Base-by-base conservation (phyloP, 805 yeast genomes). In the Martiniozyma abietophila region DNA sequence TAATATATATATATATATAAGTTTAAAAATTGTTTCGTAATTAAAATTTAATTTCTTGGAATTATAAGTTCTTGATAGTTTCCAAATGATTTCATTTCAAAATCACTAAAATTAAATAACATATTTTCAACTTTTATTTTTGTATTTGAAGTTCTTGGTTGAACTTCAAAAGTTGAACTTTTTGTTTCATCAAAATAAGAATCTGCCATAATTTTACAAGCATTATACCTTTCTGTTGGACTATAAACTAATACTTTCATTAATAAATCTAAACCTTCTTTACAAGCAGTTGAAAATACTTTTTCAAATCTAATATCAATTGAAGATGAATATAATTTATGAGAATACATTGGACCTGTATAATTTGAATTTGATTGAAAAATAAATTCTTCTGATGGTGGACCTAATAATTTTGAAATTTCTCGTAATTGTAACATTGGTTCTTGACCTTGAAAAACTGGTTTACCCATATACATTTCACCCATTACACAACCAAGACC, bases 401-500 rank as follows among this genome's bases (percentile, higher is more conserved):
- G 89, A 1, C 98, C 98, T 48, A 89, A 65, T 29, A 86, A 62
- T 57, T 89, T 86, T 25, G 94, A 78, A 41, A 92, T 86, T 53
- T 89, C 94, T 45, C 89, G 78, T 43, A 92, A 65, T 58, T 92
- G 98, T 43, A 84, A 69, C 52, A 79, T 71, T 33, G 95, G 95
- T 41, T 82, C 80, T 47, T 77, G 83, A 29, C 98, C 97, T 59
- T 88, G 95, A 63, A 92, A 92, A n/a, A 92, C 75, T 1, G 97
- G 95, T 53, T 75, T 78, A 11, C 96, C 96, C 42, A 86, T 69
- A 37, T 80, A 68, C 83, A 92, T 78, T 59, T 92, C 98, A 10
- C 96, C 96, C 40, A 92, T 62, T 23, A 92, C 95, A 63, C 98
- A 89, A 1, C 97, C 99, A 40, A 89, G 65, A 12, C 96, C 95